Percentiles rank a stretch among this genome's conserved stretches.
phyloP scores from a whole-genome alignment of 2,329 filamentous ascomycete genomes.

The Venturia asperata region DNA sequence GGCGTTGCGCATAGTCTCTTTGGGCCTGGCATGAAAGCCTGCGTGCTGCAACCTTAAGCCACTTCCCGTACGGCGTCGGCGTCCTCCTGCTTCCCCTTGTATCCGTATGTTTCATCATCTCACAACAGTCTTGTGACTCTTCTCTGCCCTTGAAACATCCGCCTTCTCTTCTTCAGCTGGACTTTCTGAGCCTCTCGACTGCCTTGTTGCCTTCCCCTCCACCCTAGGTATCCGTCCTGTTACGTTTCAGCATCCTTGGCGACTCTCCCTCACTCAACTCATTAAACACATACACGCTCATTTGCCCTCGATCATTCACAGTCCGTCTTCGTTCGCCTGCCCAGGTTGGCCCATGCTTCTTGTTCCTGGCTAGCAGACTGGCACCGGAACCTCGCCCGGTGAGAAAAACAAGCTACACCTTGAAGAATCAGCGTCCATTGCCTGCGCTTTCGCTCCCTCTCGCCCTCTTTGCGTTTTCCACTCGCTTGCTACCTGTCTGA shows the following conservation, averaged over 20 bases:
- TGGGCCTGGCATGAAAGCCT: neutral
- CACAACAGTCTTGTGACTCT: neutral
- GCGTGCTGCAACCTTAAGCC: neutral
- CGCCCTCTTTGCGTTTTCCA: neutral
- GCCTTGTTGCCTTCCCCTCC: neutral
- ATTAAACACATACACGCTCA: conserved; percentile 10
- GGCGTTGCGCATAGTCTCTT: neutral
- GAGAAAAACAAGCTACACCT: conserved; percentile 1
- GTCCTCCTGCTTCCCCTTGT: neutral
- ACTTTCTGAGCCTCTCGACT: too few relatives aligned
- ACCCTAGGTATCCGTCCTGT: neutral
- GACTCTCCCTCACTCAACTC: neutral
- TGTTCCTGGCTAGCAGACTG: conserved; percentile 8
- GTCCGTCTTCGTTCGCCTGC: neutral
- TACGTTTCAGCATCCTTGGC: conserved; percentile 5
- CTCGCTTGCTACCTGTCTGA: neutral
- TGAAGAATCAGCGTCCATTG: neutral
- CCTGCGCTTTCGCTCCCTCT: neutral
- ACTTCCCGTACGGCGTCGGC: too few relatives aligned
- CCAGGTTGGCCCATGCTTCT: neutral
- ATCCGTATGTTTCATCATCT: neutral
- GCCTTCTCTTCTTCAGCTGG: neutral
- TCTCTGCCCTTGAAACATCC: neutral
- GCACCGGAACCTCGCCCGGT: conserved; percentile 3
- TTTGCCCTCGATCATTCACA: neutral